Percentiles rank a stretch among this genome's conserved stretches.
phyloP scores from a whole-genome alignment of 1,139 yeast species.

The Lodderomyces parapsilosis region DNA sequence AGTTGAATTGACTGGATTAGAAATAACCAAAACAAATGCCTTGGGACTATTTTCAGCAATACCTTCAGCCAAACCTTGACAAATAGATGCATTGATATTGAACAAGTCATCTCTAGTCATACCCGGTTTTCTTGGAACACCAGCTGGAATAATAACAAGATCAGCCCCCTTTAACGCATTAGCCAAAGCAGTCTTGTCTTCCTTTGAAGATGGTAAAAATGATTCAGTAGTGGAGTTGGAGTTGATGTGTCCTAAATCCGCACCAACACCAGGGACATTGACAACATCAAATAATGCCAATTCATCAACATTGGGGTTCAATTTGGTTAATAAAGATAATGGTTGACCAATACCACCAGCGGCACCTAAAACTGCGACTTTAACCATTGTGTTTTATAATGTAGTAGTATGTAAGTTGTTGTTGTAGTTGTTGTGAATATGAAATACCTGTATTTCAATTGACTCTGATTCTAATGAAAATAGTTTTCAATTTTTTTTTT shows the following conservation, averaged over 20 bases:
- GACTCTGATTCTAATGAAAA: too few relatives aligned
- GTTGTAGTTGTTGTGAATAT: neutral
- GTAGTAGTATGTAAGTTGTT: neutral
- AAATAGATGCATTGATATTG: slow-evolving; percentile 96
- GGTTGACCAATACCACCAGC: slow-evolving; percentile 99
- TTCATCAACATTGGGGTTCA: slow-evolving; percentile 81
- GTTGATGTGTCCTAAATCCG: slow-evolving; percentile 92
- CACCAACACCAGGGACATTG: slow-evolving; percentile 96
- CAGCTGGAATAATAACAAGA: slow-evolving; percentile 94
- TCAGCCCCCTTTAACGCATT: slow-evolving; percentile 78
- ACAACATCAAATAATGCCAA: slow-evolving; percentile 88
- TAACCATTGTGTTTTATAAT: slow-evolving; percentile 35
- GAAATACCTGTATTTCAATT: slow-evolving; percentile 2
- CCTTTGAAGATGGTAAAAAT: slow-evolving; percentile 66
- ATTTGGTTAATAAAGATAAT: slow-evolving; percentile 82
- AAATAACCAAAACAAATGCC: slow-evolving; percentile 83
- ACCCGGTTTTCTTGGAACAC: slow-evolving; percentile 99
- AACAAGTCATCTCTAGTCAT: slow-evolving; percentile 98
- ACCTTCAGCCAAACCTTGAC: slow-evolving; percentile 87
- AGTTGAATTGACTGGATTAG: slow-evolving; percentile 98
- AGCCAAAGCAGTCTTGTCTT: slow-evolving; percentile 73
- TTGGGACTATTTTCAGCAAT: slow-evolving; percentile 85
- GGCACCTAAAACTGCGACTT: slow-evolving; percentile 92
- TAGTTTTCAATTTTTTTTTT: too few relatives aligned
- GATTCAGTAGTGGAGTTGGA: slow-evolving; percentile 84